These are phyloP conservation scores for Brassica balearica DNA, from an alignment of 441 rosid genomes.

Conservation along the genomic window DNA sequence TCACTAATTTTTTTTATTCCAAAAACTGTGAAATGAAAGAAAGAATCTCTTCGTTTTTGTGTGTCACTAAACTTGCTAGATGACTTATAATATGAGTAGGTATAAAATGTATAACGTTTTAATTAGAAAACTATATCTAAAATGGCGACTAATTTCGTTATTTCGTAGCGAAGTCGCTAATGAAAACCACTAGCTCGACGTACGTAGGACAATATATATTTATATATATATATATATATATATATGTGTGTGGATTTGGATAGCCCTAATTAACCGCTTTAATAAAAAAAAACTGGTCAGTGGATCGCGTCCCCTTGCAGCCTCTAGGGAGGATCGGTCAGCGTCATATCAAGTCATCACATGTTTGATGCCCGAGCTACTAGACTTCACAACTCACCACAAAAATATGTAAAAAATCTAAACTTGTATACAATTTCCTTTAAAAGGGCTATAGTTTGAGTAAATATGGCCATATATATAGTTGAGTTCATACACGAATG, in stretches of 20 bases:
- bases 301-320: constrained; percentile 1
- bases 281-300: background rate
- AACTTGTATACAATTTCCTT: background rate
- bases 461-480: background rate
- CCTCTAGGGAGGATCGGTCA: constrained; percentile 15
- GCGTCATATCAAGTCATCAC: constrained; percentile 11
- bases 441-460: background rate
- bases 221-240: no score
- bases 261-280: background rate
- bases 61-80: background rate
- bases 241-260: background rate
- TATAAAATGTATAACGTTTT: background rate
- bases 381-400: background rate
- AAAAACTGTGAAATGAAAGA: constrained; percentile 10
- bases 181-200: background rate
- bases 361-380: constrained; percentile 14
- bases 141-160: background rate
- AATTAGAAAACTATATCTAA: background rate
- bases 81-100: background rate
- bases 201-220: background rate
- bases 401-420: background rate
- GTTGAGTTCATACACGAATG: background rate
- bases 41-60: background rate
- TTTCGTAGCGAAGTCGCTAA: background rate
- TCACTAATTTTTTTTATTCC: background rate